Percentiles rank a stretch among this genome's conserved stretches.
Conservation (phyloP, 306 rosid species). For the Glycine soja region DNA sequence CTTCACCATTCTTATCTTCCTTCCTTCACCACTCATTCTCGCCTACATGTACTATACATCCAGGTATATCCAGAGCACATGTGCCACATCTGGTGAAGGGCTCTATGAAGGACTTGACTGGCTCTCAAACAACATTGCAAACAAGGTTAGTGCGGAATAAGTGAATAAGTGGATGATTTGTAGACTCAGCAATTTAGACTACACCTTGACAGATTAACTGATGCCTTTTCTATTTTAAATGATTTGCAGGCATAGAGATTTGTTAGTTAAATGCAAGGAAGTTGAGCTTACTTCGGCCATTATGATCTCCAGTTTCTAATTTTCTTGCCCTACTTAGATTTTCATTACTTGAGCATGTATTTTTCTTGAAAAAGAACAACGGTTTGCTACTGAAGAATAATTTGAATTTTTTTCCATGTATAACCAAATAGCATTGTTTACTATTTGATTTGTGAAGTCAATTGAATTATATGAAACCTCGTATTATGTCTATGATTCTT, state of each 20-base stretch:
- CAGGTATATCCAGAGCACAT: constrained; percentile 96
- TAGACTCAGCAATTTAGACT: not conserved
- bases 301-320: constrained; percentile 34
- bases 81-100: constrained; percentile 93
- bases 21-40: not conserved
- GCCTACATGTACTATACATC: constrained; percentile 27
- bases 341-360: constrained; percentile 49
- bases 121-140: constrained; percentile 92
- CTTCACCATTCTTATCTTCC: not conserved
- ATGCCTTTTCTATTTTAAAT: constrained; percentile 1
- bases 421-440: constrained; percentile 53
- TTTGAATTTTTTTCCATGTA: constrained; percentile 45
- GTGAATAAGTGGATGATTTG: constrained; percentile 5
- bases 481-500: not conserved
- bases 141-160: constrained; percentile 59
- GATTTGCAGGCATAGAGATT: constrained; percentile 71
- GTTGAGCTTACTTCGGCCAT: constrained; percentile 41
- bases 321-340: constrained; percentile 49
- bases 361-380: constrained; percentile 49
- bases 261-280: constrained; percentile 41
- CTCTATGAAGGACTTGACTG: constrained; percentile 94
- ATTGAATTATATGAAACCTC: constrained; percentile 39
- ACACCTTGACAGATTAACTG: constrained; percentile 24
- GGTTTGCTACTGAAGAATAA: constrained; percentile 54
- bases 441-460: constrained; percentile 42